phyloP scores from a whole-genome alignment of 2,329 filamentous ascomycete species.

The Xylariaceae sp. region DNA sequence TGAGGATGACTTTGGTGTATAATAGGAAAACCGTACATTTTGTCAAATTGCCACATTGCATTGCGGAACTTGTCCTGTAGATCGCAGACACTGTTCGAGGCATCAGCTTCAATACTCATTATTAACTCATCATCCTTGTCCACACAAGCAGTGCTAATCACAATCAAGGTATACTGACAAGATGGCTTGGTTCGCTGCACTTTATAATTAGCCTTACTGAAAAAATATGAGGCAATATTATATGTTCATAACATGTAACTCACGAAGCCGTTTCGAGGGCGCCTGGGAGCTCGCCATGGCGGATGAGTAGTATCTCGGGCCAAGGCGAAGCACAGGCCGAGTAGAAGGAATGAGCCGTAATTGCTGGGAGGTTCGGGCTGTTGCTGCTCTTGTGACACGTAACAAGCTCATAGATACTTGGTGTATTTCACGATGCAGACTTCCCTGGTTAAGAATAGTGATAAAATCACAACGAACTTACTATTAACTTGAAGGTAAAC shows the following conservation, averaged over 20 bases:
- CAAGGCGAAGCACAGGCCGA: slow-evolving; percentile 1
- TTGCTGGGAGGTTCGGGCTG: neutral
- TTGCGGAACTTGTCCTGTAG: slow-evolving; percentile 91
- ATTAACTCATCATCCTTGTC: neutral
- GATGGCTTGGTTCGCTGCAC: slow-evolving; percentile 55
- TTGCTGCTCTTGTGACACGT: slow-evolving; percentile 8
- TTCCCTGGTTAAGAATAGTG: too few species aligned
- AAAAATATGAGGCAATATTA: neutral
- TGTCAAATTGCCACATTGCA: slow-evolving; percentile 84
- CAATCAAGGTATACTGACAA: slow-evolving; percentile 50
- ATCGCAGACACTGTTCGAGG: slow-evolving; percentile 77
- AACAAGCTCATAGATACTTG: slow-evolving; percentile 12
- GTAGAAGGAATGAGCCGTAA: neutral
- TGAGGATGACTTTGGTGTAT: too few species aligned
- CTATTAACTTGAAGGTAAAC: too few species aligned
- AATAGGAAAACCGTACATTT: slow-evolving; percentile 62
- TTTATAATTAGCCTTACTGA: slow-evolving; percentile 20
- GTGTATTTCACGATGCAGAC: neutral
- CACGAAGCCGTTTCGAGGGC: slow-evolving; percentile 36
- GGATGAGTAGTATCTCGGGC: slow-evolving; percentile 27
- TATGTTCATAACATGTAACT: slow-evolving; percentile 16
- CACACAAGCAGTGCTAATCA: neutral
- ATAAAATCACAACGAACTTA: too few species aligned
- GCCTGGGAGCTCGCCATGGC: slow-evolving; percentile 30
- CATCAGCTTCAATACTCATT: neutral